phyloP scores from a whole-genome alignment of 2,329 filamentous ascomycete genomes.

The Tolypocladium endophyticum region DNA sequence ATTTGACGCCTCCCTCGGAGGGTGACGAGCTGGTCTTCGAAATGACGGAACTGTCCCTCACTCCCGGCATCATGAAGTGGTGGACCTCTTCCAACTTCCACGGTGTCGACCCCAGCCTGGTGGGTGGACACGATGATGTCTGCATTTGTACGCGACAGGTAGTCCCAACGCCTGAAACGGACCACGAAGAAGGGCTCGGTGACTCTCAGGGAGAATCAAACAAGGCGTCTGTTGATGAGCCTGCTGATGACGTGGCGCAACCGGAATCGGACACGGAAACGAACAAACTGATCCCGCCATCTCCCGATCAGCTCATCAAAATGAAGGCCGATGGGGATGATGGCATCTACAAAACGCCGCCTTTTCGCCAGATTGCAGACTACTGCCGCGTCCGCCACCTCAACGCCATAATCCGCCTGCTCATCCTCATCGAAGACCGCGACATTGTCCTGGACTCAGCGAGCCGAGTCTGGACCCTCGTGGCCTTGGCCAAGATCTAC shows the following conservation, averaged over 20 bases:
- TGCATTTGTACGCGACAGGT: constrained; percentile 18
- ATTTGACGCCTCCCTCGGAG: constrained; percentile 51
- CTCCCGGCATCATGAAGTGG: constrained; percentile 45
- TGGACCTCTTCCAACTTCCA: constrained; percentile 28
- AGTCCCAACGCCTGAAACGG: not conserved
- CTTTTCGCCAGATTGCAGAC: constrained; percentile 33
- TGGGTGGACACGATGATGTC: constrained; percentile 31
- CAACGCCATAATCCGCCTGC: constrained; percentile 50
- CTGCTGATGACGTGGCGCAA: not conserved
- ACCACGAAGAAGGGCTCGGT: not conserved
- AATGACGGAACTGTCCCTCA: constrained; percentile 47
- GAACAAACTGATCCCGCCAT: not conserved
- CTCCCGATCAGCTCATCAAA: constrained; percentile 5
- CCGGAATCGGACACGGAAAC: not conserved
- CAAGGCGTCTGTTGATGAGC: not conserved
- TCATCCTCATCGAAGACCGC: constrained; percentile 46
- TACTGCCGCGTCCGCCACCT: constrained; percentile 57
- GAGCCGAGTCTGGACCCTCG: constrained; percentile 55
- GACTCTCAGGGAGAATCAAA: not conserved
- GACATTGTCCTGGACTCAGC: constrained; percentile 52
- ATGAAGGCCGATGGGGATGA: constrained; percentile 12
- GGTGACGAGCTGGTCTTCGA: constrained; percentile 53
- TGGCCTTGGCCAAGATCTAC: constrained; percentile 49
- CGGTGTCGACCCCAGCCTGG: constrained; percentile 15
- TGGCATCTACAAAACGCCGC: constrained; percentile 12